These are phyloP conservation scores for Cladosporium colombiae DNA, from an alignment of 2,329 filamentous ascomycete genomes.

Conservation along the genomic window DNA sequence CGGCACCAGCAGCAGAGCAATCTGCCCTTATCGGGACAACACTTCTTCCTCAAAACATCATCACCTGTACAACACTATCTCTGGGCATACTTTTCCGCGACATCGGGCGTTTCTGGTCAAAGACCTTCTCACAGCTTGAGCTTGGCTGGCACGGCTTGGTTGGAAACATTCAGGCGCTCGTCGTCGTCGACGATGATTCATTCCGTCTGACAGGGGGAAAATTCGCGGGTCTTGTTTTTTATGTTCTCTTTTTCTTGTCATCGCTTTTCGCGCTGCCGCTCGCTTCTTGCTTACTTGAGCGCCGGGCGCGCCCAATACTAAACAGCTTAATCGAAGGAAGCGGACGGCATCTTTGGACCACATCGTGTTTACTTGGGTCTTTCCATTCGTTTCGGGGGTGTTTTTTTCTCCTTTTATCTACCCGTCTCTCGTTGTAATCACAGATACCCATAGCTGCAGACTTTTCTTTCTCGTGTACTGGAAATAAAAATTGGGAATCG, in stretches of 20 bases:
- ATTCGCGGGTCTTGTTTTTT: not conserved
- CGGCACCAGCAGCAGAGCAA: constrained; percentile 22
- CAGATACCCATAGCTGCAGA: constrained; percentile 20
- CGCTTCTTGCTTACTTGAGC: constrained; percentile 16
- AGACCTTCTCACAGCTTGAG: not conserved
- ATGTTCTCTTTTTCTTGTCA: not conserved
- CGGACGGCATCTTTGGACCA: constrained; percentile 8
- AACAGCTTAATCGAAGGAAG: constrained; percentile 14
- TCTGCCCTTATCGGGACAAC: constrained; percentile 18
- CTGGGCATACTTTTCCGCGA: constrained; percentile 17
- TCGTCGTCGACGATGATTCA: constrained; percentile 17
- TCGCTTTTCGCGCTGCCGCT: not conserved
- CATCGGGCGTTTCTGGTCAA: constrained; percentile 17
- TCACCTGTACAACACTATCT: constrained; percentile 19
- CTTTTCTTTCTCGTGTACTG: constrained; percentile 12
- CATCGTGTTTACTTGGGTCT: not conserved
- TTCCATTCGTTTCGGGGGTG: not conserved
- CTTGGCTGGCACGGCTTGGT: constrained; percentile 2
- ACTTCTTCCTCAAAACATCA: constrained; percentile 7
- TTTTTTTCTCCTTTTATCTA: not conserved
- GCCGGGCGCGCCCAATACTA: constrained; percentile 10
- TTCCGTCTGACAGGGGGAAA: constrained; percentile 8
- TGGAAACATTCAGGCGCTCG: constrained; percentile 15
- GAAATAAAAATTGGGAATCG: constrained; percentile 15
- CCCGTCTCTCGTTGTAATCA: constrained; percentile 18